Conservation (phyloP, 352 stramenopile genomes). For the Pythium inflatum region DNA sequence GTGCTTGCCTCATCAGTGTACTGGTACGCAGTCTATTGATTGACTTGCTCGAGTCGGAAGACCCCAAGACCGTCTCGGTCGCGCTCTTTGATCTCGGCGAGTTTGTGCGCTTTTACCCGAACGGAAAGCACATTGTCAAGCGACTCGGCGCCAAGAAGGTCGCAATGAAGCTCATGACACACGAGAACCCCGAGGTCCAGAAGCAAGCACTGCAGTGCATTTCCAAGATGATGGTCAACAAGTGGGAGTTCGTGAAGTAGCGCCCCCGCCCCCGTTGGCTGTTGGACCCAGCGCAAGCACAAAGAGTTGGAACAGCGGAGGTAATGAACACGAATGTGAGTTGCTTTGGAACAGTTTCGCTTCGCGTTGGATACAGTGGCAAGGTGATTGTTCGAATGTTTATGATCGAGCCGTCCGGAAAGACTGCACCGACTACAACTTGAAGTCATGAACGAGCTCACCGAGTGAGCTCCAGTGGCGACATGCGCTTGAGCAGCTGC, state of each 20-base stretch:
- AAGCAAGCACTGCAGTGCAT: slow-evolving; percentile 98
- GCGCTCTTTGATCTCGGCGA: slow-evolving; percentile 97
- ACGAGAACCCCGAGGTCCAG: slow-evolving; percentile 96
- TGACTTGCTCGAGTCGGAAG: slow-evolving; percentile 90
- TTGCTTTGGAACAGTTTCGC: no score
- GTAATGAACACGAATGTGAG: no score
- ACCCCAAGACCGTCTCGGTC: slow-evolving; percentile 95
- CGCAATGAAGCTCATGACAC: slow-evolving; percentile 97
- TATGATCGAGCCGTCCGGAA: no score
- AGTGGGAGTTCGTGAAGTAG: slow-evolving; percentile 96
- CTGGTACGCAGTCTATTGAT: slow-evolving; percentile 89
- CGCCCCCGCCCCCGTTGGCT: no score
- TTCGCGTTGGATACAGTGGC: no score
- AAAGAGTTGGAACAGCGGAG: no score
- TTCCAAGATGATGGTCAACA: slow-evolving; percentile 99
- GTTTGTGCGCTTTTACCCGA: slow-evolving; percentile 98
- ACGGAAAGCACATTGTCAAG: slow-evolving; percentile 96
- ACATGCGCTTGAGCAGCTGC: no score
- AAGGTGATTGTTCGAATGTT: no score
- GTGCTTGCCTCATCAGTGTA: not conserved
- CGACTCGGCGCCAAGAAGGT: slow-evolving; percentile 96
- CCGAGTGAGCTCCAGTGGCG: no score
- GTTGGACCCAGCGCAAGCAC: no score
- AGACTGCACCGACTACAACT: no score
- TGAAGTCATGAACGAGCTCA: no score